Percentiles rank a stretch among this genome's conserved stretches.
phyloP scores from a whole-genome alignment of 495 filamentous ascomycete species.

The Hyaloscypha finlandica region DNA sequence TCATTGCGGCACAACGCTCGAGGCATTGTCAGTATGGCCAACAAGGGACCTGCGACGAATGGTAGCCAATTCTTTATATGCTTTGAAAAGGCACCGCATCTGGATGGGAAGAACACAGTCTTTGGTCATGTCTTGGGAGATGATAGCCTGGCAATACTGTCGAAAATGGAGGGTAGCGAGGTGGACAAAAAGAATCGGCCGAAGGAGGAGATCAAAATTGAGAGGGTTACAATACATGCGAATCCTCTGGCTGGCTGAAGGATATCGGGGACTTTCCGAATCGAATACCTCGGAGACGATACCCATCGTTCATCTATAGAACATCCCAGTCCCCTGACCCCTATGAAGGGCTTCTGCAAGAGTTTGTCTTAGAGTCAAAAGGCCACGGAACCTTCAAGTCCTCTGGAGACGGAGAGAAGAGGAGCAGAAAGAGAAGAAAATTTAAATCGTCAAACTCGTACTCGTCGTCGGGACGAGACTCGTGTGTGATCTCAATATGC shows the following conservation, averaged over 20 bases:
- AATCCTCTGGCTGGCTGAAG: slow-evolving; percentile 82
- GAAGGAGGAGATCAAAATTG: slow-evolving; percentile 67
- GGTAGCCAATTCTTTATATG: slow-evolving; percentile 94
- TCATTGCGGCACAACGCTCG: slow-evolving; percentile 82
- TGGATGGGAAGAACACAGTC: slow-evolving; percentile 92
- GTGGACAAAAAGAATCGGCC: slow-evolving; percentile 93
- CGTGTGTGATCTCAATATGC: too few species aligned
- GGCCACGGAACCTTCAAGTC: too few species aligned
- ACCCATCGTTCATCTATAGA: not conserved
- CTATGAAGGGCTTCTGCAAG: too few species aligned
- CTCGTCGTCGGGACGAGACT: too few species aligned
- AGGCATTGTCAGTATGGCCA: slow-evolving; percentile 92
- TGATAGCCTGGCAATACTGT: slow-evolving; percentile 67
- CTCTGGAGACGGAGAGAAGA: too few species aligned
- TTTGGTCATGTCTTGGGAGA: slow-evolving; percentile 79
- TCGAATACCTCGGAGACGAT: not conserved
- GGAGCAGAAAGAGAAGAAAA: too few species aligned
- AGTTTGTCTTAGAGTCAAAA: too few species aligned
- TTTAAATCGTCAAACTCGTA: too few species aligned
- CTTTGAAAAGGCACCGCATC: slow-evolving; percentile 82
- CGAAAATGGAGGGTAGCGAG: slow-evolving; percentile 71
- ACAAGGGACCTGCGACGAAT: slow-evolving; percentile 82
- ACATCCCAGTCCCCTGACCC: not conserved
- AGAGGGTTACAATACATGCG: slow-evolving; percentile 84
- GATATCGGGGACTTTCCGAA: not conserved